Evolutionary conservation across 352 stramenopile genomes (phyloP).

Genomic region (Pseudoperonospora humuli): DNA sequence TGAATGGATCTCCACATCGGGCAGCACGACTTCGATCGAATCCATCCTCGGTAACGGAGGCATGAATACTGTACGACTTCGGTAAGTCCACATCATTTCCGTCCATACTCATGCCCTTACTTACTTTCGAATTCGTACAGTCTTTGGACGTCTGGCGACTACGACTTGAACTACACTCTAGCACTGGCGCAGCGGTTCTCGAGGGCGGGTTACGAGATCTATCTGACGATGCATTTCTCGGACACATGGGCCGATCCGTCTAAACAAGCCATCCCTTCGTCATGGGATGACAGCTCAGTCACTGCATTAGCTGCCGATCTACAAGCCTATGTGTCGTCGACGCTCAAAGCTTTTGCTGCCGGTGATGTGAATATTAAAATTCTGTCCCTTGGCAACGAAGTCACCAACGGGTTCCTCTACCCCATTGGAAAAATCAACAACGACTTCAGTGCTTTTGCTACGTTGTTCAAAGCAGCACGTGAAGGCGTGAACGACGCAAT

Average conservation of each 20-base stretch:
- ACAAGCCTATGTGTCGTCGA: constrained; percentile 25
- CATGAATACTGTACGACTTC: constrained; percentile 27
- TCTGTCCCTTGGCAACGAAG: constrained; percentile 3
- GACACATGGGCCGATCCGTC: constrained; percentile 29
- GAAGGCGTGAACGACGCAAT: constrained; percentile 11
- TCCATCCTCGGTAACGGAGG: constrained; percentile 23
- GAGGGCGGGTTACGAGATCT: constrained; percentile 31
- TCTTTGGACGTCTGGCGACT: constrained; percentile 24
- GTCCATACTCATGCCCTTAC: neutral
- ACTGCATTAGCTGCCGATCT: constrained; percentile 11
- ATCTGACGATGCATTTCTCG: constrained; percentile 33
- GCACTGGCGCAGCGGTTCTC: constrained; percentile 19
- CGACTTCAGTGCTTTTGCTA: constrained; percentile 12
- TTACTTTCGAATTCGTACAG: constrained; percentile 2
- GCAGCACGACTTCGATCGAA: constrained; percentile 26
- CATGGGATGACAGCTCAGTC: constrained; percentile 21
- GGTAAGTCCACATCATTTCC: constrained; percentile 2
- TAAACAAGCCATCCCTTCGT: constrained; percentile 17
- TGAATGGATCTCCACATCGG: constrained; percentile 21
- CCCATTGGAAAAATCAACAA: neutral
- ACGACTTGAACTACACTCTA: constrained; percentile 25
- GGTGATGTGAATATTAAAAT: constrained; percentile 25
- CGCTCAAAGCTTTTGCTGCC: constrained; percentile 23
- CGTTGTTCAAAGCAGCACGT: constrained; percentile 11
- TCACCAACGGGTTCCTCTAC: neutral